A percentile compares a stretch with the other conserved stretches of the same genome.
Conservation (phyloP, 306 rosid species). For the Begonia peltatifolia region DNA sequence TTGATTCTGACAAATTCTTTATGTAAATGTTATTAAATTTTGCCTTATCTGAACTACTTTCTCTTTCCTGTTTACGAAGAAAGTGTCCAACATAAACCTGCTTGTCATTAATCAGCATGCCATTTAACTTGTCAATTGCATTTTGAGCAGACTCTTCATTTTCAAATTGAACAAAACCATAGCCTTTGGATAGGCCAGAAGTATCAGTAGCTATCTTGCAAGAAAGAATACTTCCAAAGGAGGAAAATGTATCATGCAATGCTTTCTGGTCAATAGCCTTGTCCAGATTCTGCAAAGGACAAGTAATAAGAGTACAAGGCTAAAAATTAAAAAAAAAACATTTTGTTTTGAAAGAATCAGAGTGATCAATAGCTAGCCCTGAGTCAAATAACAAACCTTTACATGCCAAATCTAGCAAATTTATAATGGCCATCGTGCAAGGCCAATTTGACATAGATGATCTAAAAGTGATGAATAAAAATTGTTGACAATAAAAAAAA, state of each 20-base stretch:
- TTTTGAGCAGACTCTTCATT: constrained; percentile 46
- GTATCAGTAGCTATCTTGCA: constrained; percentile 32
- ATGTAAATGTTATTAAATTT: constrained; percentile 48
- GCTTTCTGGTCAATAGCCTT: constrained; percentile 66
- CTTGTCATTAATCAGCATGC: constrained; percentile 54
- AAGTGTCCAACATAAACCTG: constrained; percentile 58
- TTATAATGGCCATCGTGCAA: too few species aligned
- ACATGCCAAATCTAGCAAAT: too few species aligned
- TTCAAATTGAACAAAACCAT: constrained; percentile 68
- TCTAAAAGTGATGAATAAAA: background rate
- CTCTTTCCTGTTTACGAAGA: constrained; percentile 53
- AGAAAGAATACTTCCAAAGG: constrained; percentile 53
- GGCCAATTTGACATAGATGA: too few species aligned
- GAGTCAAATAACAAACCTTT: too few species aligned
- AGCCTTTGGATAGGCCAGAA: constrained; percentile 33
- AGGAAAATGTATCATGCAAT: constrained; percentile 46
- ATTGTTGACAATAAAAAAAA: background rate
- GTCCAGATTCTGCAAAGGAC: constrained; percentile 53
- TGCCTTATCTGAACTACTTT: constrained; percentile 23
- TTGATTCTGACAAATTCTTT: constrained; percentile 40
- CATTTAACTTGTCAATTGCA: constrained; percentile 50
- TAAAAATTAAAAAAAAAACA: too few species aligned
- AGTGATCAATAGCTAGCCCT: too few species aligned
- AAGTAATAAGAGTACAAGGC: too few species aligned
- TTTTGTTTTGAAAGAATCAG: too few species aligned